Percentiles rank a stretch among this genome's conserved stretches.
Conservation (phyloP, 805 yeast genomes). For the Jamesozyma spencerorum region DNA sequence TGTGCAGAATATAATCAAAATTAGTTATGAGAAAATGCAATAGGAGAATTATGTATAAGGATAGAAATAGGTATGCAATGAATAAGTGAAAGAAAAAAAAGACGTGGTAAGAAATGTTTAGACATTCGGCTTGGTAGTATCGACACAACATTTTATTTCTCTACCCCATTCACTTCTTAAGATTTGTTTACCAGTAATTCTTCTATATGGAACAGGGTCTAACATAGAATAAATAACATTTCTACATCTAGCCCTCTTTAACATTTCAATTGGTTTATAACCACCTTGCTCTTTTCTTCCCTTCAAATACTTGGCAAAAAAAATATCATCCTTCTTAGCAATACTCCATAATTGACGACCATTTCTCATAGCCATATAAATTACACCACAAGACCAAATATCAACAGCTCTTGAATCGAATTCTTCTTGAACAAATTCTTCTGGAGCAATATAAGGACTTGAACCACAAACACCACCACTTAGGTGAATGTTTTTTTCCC, state of each 20-base stretch:
- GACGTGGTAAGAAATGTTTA: too few species aligned
- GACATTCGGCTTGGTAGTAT: neutral
- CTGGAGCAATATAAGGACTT: conserved; percentile 87
- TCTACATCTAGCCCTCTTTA: conserved; percentile 81
- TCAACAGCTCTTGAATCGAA: conserved; percentile 80
- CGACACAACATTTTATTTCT: conserved; percentile 64
- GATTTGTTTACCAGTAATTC: conserved; percentile 82
- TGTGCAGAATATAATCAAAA: too few species aligned
- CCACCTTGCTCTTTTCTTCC: conserved; percentile 79
- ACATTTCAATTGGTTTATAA: conserved; percentile 79
- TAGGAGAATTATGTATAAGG: too few species aligned
- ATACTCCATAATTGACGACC: conserved; percentile 89
- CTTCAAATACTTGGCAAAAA: conserved; percentile 60
- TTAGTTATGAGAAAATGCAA: too few species aligned
- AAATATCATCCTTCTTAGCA: conserved; percentile 75
- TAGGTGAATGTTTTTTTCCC: conserved; percentile 63
- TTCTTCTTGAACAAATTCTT: conserved; percentile 53
- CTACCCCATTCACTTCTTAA: conserved; percentile 94
- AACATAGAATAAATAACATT: conserved; percentile 88
- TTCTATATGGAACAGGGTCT: conserved; percentile 81
- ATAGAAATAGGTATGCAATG: too few species aligned
- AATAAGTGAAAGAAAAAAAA: too few species aligned
- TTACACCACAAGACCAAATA: conserved; percentile 90
- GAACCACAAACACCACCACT: conserved; percentile 79
- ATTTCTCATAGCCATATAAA: conserved; percentile 88